phyloP scores from a whole-genome alignment of 163 green algal species.

The Volvox carteri region DNA sequence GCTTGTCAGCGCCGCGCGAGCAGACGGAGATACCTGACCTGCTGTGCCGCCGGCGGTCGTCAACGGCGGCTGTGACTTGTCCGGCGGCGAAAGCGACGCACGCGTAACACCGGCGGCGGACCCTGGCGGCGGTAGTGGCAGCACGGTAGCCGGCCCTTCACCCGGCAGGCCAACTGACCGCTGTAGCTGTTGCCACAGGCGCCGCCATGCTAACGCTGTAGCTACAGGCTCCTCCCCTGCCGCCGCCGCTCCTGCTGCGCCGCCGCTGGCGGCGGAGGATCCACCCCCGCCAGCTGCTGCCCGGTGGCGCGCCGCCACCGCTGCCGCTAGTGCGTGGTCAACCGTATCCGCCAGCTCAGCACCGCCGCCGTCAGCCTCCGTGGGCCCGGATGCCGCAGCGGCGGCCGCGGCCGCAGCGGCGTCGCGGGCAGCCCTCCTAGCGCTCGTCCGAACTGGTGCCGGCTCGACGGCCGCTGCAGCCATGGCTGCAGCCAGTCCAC shows the following conservation, averaged over 20 bases:
- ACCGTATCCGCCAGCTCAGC: neutral
- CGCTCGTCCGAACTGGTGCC: conserved; percentile 22
- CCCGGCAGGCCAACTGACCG: neutral
- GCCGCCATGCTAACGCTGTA: neutral
- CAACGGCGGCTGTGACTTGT: neutral
- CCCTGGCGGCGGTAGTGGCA: neutral
- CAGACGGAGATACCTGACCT: neutral
- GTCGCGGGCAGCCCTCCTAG: neutral
- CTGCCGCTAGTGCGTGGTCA: neutral
- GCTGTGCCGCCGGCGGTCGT: neutral
- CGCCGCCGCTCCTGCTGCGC: neutral
- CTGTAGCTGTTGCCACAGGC: conserved; percentile 17
- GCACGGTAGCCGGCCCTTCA: neutral
- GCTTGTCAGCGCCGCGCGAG: neutral
- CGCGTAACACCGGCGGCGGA: neutral
- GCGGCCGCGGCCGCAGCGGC: conserved; percentile 10
- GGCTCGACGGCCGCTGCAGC: neutral
- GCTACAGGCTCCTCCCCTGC: neutral
- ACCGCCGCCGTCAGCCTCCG: neutral
- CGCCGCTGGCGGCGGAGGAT: neutral
- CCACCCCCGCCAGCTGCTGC: neutral
- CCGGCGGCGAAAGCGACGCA: neutral
- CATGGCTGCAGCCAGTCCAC: neutral
- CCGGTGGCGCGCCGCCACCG: neutral
- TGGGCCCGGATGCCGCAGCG: neutral